Conservation (phyloP, 148 eudicot species). For the Euryodendron excelsum region DNA sequence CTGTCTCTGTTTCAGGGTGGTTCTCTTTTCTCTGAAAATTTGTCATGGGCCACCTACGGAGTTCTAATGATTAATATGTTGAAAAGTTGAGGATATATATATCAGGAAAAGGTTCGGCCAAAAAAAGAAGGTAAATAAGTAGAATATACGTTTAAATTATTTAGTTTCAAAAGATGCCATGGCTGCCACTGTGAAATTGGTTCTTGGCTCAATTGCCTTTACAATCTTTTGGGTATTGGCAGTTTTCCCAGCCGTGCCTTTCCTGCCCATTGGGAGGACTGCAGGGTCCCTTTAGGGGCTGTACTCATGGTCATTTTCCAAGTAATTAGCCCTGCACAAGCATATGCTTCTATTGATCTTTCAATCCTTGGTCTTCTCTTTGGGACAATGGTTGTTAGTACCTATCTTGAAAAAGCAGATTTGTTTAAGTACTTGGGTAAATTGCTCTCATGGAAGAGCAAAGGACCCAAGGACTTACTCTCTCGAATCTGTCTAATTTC, state of each 20-base stretch:
- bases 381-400: constrained; percentile 90
- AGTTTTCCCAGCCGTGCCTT: constrained; percentile 78
- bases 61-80: too few species aligned
- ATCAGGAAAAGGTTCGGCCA: too few species aligned
- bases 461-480: constrained; percentile 74
- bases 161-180: too few species aligned
- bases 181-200: too few species aligned
- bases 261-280: constrained; percentile 70
- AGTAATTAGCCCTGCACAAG: constrained; percentile 68
- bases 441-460: constrained; percentile 58
- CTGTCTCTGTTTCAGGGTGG: too few species aligned
- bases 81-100: too few species aligned
- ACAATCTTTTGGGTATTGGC: constrained; percentile 76
- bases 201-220: constrained; percentile 65
- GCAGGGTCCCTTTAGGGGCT: constrained; percentile 91
- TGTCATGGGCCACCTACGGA: too few species aligned
- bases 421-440: constrained; percentile 81
- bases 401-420: constrained; percentile 83
- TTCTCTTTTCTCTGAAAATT: too few species aligned
- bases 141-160: too few species aligned
- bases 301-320: constrained; percentile 75
- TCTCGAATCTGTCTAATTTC: constrained; percentile 71
- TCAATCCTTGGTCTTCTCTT: constrained; percentile 41
- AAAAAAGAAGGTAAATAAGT: too few species aligned
- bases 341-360: constrained; percentile 77